Conservation (phyloP, 371 early-diverging fungal species). For the Mucor sp. region DNA sequence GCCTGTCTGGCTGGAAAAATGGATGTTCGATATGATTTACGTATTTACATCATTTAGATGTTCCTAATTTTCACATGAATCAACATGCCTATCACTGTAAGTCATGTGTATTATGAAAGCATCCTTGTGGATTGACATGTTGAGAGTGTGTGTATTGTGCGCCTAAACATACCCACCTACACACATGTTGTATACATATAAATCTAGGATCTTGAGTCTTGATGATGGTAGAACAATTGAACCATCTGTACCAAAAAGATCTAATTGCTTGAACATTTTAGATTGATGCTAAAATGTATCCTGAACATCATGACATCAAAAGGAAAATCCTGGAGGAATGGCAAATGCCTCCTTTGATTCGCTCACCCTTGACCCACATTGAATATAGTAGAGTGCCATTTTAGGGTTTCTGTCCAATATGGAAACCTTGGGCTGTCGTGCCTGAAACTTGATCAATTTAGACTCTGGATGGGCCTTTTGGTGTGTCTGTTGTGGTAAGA, state of each 20-base stretch:
- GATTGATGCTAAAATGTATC: too few relatives aligned
- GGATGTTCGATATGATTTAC: background rate
- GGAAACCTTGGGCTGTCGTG: constrained; percentile 12
- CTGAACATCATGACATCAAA: background rate
- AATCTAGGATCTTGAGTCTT: too few relatives aligned
- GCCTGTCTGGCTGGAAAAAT: too few relatives aligned
- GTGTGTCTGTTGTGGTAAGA: background rate
- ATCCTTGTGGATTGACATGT: too few relatives aligned
- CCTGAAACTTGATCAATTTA: constrained; percentile 25
- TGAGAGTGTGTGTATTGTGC: too few relatives aligned
- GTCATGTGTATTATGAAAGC: too few relatives aligned
- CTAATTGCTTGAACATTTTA: background rate
- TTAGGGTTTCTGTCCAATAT: background rate
- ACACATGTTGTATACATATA: too few relatives aligned
- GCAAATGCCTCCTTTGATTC: background rate
- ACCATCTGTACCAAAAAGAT: too few relatives aligned
- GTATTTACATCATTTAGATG: background rate
- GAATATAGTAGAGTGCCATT: background rate
- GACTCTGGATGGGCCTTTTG: background rate
- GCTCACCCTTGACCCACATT: too few relatives aligned
- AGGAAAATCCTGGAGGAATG: background rate
- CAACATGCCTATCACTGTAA: background rate
- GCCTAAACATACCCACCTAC: too few relatives aligned
- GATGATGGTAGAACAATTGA: too few relatives aligned
- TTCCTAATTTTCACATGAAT: background rate